A percentile compares a stretch with the other conserved stretches of the same genome.
phyloP scores from a whole-genome alignment of 2,329 filamentous ascomycete species.

The Aspergillus ruber region DNA sequence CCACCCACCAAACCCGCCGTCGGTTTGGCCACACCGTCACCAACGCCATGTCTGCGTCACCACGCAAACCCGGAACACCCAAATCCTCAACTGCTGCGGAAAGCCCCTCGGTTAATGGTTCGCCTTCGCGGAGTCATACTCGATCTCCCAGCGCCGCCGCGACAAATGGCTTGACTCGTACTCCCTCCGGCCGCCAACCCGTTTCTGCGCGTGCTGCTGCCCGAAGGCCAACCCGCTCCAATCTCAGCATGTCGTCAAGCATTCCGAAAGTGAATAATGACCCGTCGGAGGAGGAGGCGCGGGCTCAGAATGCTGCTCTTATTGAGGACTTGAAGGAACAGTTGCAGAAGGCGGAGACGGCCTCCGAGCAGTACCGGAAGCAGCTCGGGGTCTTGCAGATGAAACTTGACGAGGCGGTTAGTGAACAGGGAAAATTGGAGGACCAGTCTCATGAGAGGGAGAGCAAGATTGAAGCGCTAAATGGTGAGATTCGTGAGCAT shows the following conservation, averaged over 20 bases:
- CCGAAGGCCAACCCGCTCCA: constrained; percentile 48
- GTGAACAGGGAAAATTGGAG: constrained; percentile 79
- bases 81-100: constrained; percentile 25
- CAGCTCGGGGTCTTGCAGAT: constrained; percentile 79
- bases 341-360: constrained; percentile 70
- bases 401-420: constrained; percentile 74
- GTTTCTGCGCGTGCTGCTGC: constrained; percentile 68
- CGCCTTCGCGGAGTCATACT: constrained; percentile 31
- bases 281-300: constrained; percentile 61
- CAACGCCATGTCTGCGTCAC: constrained; percentile 36
- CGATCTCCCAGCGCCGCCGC: constrained; percentile 48
- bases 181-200: constrained; percentile 57
- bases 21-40: too few relatives aligned
- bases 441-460: constrained; percentile 82
- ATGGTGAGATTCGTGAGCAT: constrained; percentile 78
- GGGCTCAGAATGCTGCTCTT: constrained; percentile 70
- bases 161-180: constrained; percentile 48
- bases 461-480: constrained; percentile 71
- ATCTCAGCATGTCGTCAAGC: constrained; percentile 35
- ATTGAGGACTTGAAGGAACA: constrained; percentile 81
- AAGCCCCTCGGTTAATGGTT: constrained; percentile 26
- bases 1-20: too few relatives aligned
- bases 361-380: constrained; percentile 73
- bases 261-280: constrained; percentile 43
- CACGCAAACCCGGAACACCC: constrained; percentile 37